Base-by-base conservation (phyloP, 2,329 filamentous ascomycete genomes). In the Ilyonectria sp. region DNA sequence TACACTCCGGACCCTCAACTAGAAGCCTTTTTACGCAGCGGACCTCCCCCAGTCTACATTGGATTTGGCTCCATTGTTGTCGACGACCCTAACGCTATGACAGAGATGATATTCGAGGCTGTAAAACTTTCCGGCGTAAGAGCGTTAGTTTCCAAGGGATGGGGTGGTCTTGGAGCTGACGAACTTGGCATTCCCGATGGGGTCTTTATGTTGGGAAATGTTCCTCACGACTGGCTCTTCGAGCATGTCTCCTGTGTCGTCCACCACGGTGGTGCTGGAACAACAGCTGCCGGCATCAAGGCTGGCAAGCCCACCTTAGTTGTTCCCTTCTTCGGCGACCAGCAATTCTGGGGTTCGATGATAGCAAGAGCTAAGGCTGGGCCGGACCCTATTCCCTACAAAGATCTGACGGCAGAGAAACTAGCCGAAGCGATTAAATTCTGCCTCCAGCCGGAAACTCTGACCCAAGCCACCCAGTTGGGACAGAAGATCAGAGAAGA, bases 181-280 rank as follows among this genome's bases (percentile, higher is more conserved):
- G 84, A 90, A 35, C 78, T 92, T 4, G 87, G 87, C 1, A 81
- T 94, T n/a, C 93, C 93, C 0, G 89, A 94, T 2, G 89, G 90
- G 4, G 90, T 97, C 2, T 94, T 93, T 77, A 94, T 97, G 89
- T 85, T 97, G 43, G 94, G 93, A 11, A 96, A 95, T 75, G 90
- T 91, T 50, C 94, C 94, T 1, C 94, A 97, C 69, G 94, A 97
- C 80, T 97, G 94, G 94, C 82, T 97, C 0, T 97, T 97, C 79
- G 86, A 93, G 70, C 90, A 87, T 43, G 94, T 97, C 1, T 92
- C 93, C 1, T 91, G 90, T 49, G 94, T 97, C 1, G 92, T 96
- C 6, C 94, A 97, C 76, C 94, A 97, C 70, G 94, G 94, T 23
- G 94, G 94, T 65, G 94, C 94, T 9, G 94, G 94, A 19, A 97